Evolutionary conservation across 129 eudicot species (phyloP).

Genomic region (Flaveria ramosissima): DNA sequence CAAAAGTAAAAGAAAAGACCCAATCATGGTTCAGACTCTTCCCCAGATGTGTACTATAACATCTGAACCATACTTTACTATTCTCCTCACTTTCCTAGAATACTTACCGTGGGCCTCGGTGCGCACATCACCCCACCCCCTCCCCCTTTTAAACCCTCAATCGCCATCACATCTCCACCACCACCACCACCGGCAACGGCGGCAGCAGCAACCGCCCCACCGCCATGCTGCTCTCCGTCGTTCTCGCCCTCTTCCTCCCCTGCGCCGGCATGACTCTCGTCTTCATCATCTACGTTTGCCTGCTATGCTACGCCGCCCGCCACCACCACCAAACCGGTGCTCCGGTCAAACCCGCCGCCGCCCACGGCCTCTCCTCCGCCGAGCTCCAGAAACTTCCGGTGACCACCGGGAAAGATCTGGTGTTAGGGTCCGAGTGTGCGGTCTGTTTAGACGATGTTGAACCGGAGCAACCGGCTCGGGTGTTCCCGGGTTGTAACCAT

Average conservation of each 20-base stretch:
- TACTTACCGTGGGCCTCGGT: slow-evolving; percentile 30
- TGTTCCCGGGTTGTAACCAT: slow-evolving; percentile 87
- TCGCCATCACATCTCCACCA: background rate
- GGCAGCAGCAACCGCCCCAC: background rate
- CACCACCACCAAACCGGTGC: slow-evolving; percentile 6
- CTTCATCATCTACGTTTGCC: slow-evolving; percentile 58
- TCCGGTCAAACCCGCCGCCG: slow-evolving; percentile 40
- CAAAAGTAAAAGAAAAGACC: background rate
- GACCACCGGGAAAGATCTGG: slow-evolving; percentile 65
- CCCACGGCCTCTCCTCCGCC: slow-evolving; percentile 54
- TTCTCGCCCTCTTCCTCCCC: slow-evolving; percentile 80
- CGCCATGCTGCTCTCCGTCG: slow-evolving; percentile 64
- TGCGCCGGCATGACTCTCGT: slow-evolving; percentile 82
- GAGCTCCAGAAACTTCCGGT: slow-evolving; percentile 67
- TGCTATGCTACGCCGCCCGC: slow-evolving; percentile 66
- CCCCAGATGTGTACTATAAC: slow-evolving; percentile 17
- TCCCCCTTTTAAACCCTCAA: slow-evolving; percentile 6
- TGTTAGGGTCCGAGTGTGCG: slow-evolving; percentile 71
- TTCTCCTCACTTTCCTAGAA: slow-evolving; percentile 17
- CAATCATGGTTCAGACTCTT: slow-evolving; percentile 6
- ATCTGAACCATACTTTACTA: background rate
- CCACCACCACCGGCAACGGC: background rate
- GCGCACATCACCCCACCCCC: slow-evolving; percentile 22
- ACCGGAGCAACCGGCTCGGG: slow-evolving; percentile 61
- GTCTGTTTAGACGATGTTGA: slow-evolving; percentile 80